These are phyloP conservation scores for Plasmodium cynomolgi DNA, from an alignment of 169 alveolate species.

Conservation along the genomic window DNA sequence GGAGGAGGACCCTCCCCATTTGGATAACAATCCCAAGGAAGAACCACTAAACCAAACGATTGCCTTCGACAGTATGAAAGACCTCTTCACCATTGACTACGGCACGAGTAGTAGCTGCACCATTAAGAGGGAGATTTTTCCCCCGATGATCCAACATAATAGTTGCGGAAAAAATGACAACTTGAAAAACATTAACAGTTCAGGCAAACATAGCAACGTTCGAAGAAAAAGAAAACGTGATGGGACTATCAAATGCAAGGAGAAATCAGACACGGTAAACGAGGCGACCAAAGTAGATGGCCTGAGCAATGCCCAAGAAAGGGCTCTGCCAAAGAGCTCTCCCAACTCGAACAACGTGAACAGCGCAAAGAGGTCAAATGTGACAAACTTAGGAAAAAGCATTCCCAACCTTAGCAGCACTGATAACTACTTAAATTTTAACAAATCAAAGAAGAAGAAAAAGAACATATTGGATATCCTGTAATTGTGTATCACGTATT, in stretches of 20 bases:
- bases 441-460: constrained; percentile 37
- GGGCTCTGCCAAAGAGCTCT: not conserved
- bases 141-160: not conserved
- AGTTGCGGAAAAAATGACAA: not conserved
- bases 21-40: not conserved
- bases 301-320: not conserved
- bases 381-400: not conserved
- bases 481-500: not conserved
- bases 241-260: not conserved
- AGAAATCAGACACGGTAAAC: not conserved
- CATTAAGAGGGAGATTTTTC: not conserved
- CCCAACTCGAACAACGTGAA: not conserved
- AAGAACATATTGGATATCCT: constrained; percentile 47
- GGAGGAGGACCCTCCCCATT: not conserved
- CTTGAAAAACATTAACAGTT: not conserved
- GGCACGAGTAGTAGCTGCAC: constrained; percentile 6
- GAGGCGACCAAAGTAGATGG: not conserved
- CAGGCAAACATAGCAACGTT: not conserved
- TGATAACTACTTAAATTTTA: constrained; percentile 52
- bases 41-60: not conserved
- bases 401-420: not conserved
- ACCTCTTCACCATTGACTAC: constrained; percentile 40
- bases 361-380: not conserved
- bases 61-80: not conserved
- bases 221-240: not conserved